Evolutionary conservation across 176 grass and related monocot species (phyloP).

Genomic region (maize (Zea mays)): Zm-B73-REFERENCE-NAM-5.0 NC_050102.1:7793001-7793500

Average conservation of each 20-base stretch:
- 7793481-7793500: slow-evolving; percentile 32
- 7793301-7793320: slow-evolving; percentile 62
- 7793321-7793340: slow-evolving; percentile 26
- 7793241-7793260: slow-evolving; percentile 58
- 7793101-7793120: slow-evolving; percentile 95
- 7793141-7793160: slow-evolving; percentile 71
- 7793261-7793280: slow-evolving; percentile 61
- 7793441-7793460: slow-evolving; percentile 26
- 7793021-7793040: slow-evolving; percentile 52
- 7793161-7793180: slow-evolving; percentile 77
- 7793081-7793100: slow-evolving; percentile 93
- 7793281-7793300: slow-evolving; percentile 51
- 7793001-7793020: neutral
- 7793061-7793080: slow-evolving; percentile 71
- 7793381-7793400: slow-evolving; percentile 5
- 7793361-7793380: slow-evolving; percentile 26
- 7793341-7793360: slow-evolving; percentile 34
- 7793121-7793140: slow-evolving; percentile 93
- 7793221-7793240: slow-evolving; percentile 79
- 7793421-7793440: slow-evolving; percentile 23
- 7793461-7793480: slow-evolving; percentile 31
- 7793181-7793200: slow-evolving; percentile 84
- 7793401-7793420: slow-evolving; percentile 45
- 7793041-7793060: slow-evolving; percentile 96
- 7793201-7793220: slow-evolving; percentile 82